phyloP scores from a whole-genome alignment of 2,329 filamentous ascomycete species.

The Diplodia sapinea region DNA sequence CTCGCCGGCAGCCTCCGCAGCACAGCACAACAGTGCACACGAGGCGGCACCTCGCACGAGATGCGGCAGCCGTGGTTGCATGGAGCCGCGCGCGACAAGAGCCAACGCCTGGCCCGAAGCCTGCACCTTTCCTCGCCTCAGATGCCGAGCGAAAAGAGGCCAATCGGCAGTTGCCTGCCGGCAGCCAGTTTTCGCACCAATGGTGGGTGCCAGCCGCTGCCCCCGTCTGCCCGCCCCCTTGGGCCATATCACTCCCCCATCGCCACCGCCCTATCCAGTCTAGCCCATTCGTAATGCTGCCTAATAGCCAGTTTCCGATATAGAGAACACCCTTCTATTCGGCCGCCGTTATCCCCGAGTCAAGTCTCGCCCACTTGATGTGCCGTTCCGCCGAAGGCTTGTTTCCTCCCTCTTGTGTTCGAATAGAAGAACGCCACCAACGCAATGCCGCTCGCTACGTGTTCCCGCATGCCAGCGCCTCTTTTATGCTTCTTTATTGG shows the following conservation, averaged over 20 bases:
- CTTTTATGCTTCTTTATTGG: constrained; percentile 24
- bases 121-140: neutral
- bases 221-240: neutral
- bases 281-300: constrained; percentile 21
- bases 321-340: neutral
- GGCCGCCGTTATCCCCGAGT: neutral
- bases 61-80: neutral
- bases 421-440: constrained; percentile 3
- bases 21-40: too few species aligned
- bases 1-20: neutral
- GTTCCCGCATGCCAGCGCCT: neutral
- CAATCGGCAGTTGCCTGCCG: neutral
- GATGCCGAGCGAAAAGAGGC: neutral
- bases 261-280: neutral
- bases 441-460: constrained; percentile 4
- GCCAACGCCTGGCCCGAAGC: neutral
- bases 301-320: constrained; percentile 26
- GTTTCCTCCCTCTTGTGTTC: neutral
- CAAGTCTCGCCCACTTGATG: neutral
- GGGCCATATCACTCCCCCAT: neutral
- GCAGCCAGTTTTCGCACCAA: constrained; percentile 25
- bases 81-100: constrained; percentile 19
- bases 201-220: constrained; percentile 1
- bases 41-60: too few species aligned
- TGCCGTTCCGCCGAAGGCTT: neutral